These are phyloP conservation scores for Exserohilum turcica DNA, from an alignment of 2,329 filamentous ascomycete genomes.

Conservation along the genomic window DNA sequence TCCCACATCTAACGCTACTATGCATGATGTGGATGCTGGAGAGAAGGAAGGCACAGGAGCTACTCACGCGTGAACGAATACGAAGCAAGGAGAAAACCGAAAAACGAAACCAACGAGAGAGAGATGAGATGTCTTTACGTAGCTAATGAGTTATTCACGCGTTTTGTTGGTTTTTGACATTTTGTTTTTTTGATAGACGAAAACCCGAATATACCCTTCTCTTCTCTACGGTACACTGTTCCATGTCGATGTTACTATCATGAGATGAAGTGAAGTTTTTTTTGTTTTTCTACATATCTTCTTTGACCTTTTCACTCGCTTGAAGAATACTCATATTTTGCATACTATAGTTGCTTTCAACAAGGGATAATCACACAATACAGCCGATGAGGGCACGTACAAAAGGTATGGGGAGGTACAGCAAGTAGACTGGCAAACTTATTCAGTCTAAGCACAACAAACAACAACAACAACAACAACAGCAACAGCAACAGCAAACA, in stretches of 20 bases:
- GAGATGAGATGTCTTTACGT: background rate
- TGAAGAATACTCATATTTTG: too few relatives aligned
- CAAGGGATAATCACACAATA: too few relatives aligned
- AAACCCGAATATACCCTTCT: slow-evolving; percentile 5
- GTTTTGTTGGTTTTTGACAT: background rate
- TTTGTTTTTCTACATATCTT: too few relatives aligned
- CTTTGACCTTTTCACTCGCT: too few relatives aligned
- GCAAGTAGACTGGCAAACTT: too few relatives aligned
- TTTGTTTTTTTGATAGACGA: background rate
- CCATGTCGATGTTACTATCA: background rate
- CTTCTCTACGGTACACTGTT: background rate
- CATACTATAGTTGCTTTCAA: too few relatives aligned
- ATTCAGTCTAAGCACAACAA: too few relatives aligned
- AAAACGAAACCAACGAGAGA: background rate
- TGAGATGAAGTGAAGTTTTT: background rate
- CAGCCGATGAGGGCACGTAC: too few relatives aligned
- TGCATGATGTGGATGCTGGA: background rate
- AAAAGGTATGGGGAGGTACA: too few relatives aligned
- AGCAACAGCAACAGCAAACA: too few relatives aligned
- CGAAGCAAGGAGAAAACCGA: background rate
- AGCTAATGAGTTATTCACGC: slow-evolving; percentile 9
- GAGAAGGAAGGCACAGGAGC: background rate
- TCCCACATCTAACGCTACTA: background rate
- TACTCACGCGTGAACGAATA: background rate
- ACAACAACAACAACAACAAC: too few relatives aligned